phyloP scores from a whole-genome alignment of 2,329 filamentous ascomycete species.

The Massarina eburnea region DNA sequence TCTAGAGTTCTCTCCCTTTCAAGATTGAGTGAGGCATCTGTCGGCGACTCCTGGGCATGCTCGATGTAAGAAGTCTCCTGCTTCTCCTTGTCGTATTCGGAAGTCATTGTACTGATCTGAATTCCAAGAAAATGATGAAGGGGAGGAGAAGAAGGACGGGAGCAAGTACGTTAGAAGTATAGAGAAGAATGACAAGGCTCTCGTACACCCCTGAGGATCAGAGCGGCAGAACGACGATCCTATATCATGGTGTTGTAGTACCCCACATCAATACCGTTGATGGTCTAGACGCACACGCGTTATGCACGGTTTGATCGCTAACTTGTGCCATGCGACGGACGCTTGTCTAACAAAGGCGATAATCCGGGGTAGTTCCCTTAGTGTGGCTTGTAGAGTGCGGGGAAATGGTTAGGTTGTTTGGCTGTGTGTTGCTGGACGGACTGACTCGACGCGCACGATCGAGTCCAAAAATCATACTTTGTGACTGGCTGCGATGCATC shows the following conservation, averaged over 20 bases:
- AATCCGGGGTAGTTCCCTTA: conserved; percentile 23
- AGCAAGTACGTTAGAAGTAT: not conserved
- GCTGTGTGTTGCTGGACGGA: conserved; percentile 6
- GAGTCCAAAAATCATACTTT: not conserved
- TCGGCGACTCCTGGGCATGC: conserved; percentile 18
- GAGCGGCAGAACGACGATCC: not conserved
- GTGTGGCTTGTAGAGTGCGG: conserved; percentile 19
- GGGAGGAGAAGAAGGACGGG: not conserved
- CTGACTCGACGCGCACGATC: conserved; percentile 20
- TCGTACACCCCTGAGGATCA: not conserved
- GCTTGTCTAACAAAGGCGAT: conserved; percentile 11
- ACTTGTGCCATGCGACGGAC: not conserved
- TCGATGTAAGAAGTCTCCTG: conserved; percentile 26
- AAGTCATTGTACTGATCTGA: conserved; percentile 14
- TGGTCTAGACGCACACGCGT: not conserved
- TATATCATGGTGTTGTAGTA: conserved; percentile 3
- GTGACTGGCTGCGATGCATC: not conserved
- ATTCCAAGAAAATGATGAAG: not conserved
- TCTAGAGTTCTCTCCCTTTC: conserved; percentile 27
- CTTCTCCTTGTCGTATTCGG: conserved; percentile 25
- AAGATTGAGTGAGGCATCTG: conserved; percentile 24
- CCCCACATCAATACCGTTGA: conserved; percentile 1
- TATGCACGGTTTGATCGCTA: not conserved
- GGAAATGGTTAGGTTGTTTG: conserved; percentile 14
- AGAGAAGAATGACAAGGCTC: not conserved